These are phyloP conservation scores for Pythium angustatum DNA, from an alignment of 352 stramenopile genomes.

Conservation along the genomic window DNA sequence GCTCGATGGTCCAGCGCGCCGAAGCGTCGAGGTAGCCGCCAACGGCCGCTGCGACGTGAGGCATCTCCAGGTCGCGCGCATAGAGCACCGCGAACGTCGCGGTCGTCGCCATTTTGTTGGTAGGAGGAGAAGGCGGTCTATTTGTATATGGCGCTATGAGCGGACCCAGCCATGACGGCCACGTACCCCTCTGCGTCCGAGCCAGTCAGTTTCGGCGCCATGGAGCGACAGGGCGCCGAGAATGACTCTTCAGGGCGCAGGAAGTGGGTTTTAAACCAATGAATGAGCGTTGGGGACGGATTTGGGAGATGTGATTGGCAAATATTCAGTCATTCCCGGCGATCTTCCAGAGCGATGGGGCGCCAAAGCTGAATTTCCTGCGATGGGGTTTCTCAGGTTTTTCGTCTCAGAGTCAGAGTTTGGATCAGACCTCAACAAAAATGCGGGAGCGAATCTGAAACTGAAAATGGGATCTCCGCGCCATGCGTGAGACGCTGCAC, in stretches of 20 bases:
- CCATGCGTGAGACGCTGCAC: not conserved
- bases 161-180: not conserved
- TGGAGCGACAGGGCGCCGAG: slow-evolving; percentile 9
- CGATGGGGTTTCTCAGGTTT: not conserved
- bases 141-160: slow-evolving; percentile 1
- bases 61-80: slow-evolving; percentile 50
- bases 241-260: slow-evolving; percentile 14
- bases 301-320: slow-evolving; percentile 1
- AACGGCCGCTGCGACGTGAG: slow-evolving; percentile 55
- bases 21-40: slow-evolving; percentile 60
- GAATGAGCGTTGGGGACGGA: not conserved
- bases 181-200: slow-evolving; percentile 9
- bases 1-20: slow-evolving; percentile 57
- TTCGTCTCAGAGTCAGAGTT: slow-evolving; percentile 7
- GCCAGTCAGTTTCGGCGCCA: slow-evolving; percentile 3
- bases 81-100: slow-evolving; percentile 51
- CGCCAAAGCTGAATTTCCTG: slow-evolving; percentile 3
- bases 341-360: slow-evolving; percentile 1
- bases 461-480: slow-evolving; percentile 2
- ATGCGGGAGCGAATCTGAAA: not conserved
- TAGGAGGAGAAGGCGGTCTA: not conserved
- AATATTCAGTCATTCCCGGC: not conserved
- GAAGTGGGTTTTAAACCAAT: slow-evolving; percentile 11
- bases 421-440: not conserved
- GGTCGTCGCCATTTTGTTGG: slow-evolving; percentile 49